phyloP scores from a whole-genome alignment of 1,284 basidiomycete genomes.

The Chondrostereum purpureum region DNA sequence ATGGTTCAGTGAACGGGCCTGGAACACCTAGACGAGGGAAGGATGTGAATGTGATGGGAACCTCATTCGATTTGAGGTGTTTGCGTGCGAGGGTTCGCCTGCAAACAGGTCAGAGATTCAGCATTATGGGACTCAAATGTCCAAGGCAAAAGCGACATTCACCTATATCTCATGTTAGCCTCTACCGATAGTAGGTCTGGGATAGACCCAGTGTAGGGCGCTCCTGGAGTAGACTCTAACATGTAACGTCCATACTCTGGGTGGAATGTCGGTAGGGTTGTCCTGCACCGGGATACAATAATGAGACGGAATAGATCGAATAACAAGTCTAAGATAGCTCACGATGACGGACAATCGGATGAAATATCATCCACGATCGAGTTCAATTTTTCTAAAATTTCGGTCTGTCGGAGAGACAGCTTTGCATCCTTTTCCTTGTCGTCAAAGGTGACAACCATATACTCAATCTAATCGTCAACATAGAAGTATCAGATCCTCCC shows the following conservation, averaged over 20 bases:
- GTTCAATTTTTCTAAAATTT: constrained; percentile 84
- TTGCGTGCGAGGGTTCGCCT: constrained; percentile 83
- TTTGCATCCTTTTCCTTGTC: constrained; percentile 74
- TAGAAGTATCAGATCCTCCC: background rate
- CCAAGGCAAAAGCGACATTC: constrained; percentile 15
- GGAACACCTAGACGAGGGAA: constrained; percentile 89
- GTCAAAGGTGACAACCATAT: constrained; percentile 91
- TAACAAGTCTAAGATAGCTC: constrained; percentile 8
- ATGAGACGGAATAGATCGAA: constrained; percentile 39
- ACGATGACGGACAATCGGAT: constrained; percentile 29
- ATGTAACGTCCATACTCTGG: constrained; percentile 99
- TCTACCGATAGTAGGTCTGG: constrained; percentile 87
- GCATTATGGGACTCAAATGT: too few relatives aligned
- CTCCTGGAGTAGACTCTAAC: constrained; percentile 96
- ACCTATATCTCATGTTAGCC: constrained; percentile 89
- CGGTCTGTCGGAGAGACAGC: constrained; percentile 87
- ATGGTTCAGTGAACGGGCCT: constrained; percentile 90
- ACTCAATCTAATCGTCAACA: constrained; percentile 69
- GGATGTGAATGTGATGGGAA: constrained; percentile 92
- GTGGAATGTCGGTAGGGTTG: constrained; percentile 91
- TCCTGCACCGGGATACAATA: too few relatives aligned
- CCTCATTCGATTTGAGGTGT: constrained; percentile 80
- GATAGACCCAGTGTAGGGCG: constrained; percentile 86
- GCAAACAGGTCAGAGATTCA: too few relatives aligned
- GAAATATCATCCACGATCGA: constrained; percentile 64